Conservation (phyloP, 2,329 filamentous ascomycete species). For the Xylaria sp. region DNA sequence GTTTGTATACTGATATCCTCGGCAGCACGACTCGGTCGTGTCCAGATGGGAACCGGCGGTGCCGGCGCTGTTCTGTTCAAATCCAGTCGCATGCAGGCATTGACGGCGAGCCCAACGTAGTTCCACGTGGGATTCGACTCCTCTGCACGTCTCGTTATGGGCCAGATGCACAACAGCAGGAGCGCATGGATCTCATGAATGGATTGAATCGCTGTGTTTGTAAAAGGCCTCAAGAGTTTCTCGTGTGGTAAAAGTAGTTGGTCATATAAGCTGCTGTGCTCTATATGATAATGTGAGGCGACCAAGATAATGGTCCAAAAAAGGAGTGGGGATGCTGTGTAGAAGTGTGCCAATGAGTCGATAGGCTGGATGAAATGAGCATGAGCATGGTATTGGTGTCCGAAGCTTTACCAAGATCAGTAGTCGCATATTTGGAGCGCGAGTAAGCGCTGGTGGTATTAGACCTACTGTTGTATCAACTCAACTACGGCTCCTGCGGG, state of each 20-base stretch:
- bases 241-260: slow-evolving; percentile 8
- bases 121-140: slow-evolving; percentile 18
- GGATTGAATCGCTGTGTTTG: slow-evolving; percentile 19
- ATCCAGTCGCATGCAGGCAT: slow-evolving; percentile 20
- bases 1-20: slow-evolving; percentile 4
- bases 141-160: slow-evolving; percentile 10
- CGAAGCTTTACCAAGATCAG: slow-evolving; percentile 22
- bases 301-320: slow-evolving; percentile 27
- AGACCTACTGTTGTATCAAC: slow-evolving; percentile 20
- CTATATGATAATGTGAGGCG: slow-evolving; percentile 12
- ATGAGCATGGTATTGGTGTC: slow-evolving; percentile 12
- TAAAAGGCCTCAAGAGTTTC: slow-evolving; percentile 12
- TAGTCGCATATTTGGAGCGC: background rate
- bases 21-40: background rate
- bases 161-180: slow-evolving; percentile 23
- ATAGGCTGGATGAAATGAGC: slow-evolving; percentile 21
- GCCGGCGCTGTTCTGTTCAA: slow-evolving; percentile 6
- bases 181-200: slow-evolving; percentile 26
- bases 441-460: background rate
- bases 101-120: slow-evolving; percentile 23
- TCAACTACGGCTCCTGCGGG: slow-evolving; percentile 14
- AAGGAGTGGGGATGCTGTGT: slow-evolving; percentile 12
- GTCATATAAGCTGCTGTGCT: slow-evolving; percentile 12
- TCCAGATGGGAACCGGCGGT: background rate
- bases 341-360: slow-evolving; percentile 7